Percentiles rank a stretch among this genome's conserved stretches.
These are phyloP conservation scores for Kentomonas sorsogonicus DNA, from an alignment of 208 protist species.

Conservation along the genomic window DNA sequence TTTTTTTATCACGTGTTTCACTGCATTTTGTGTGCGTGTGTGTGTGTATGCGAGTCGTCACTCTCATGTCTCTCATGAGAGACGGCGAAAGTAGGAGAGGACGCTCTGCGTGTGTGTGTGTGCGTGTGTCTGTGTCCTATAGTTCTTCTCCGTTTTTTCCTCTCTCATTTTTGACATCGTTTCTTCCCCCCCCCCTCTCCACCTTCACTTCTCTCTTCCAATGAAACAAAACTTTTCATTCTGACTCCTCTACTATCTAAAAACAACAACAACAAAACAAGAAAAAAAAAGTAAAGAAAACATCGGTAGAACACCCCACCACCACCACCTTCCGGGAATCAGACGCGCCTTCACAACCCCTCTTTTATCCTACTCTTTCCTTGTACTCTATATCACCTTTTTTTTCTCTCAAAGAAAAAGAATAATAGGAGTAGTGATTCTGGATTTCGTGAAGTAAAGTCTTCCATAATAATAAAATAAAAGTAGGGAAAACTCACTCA, in stretches of 20 bases:
- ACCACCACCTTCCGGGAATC: neutral
- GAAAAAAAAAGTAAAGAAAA: no score
- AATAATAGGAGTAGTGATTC: no score
- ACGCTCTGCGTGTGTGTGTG: neutral
- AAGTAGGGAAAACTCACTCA: no score
- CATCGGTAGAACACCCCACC: no score
- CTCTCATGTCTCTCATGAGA: neutral
- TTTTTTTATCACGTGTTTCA: no score
- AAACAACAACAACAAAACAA: no score
- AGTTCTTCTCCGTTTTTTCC: neutral
- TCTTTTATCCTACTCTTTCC: neutral
- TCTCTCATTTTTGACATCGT: neutral
- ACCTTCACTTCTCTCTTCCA: neutral
- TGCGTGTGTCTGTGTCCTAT: neutral
- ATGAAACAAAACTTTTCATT: no score
- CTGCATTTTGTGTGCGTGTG: neutral
- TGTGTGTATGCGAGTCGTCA: neutral
- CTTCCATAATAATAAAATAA: no score
- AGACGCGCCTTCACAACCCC: neutral
- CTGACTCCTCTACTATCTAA: no score
- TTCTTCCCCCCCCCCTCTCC: neutral
- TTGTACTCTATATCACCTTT: no score
- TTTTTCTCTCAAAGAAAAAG: no score
- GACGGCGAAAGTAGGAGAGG: conserved; percentile 1
- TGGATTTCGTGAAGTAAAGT: no score